Conservation (phyloP, 1,284 basidiomycete species). For the Schizophyllum commune region DNA sequence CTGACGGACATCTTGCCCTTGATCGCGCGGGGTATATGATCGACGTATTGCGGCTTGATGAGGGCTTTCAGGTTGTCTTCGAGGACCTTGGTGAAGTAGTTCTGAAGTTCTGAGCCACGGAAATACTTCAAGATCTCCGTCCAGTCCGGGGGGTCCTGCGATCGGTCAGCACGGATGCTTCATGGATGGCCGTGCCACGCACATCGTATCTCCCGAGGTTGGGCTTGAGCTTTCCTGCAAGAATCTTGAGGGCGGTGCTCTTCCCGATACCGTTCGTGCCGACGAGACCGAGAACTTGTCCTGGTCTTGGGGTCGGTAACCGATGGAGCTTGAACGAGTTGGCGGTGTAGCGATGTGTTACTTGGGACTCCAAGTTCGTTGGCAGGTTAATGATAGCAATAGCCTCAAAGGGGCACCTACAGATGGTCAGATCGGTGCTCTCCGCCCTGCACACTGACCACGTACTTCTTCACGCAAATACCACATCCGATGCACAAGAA, state of each 20-base stretch:
- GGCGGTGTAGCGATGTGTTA: conserved; percentile 94
- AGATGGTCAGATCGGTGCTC: conserved; percentile 4
- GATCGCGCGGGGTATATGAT: conserved; percentile 93
- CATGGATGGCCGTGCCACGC: conserved; percentile 22
- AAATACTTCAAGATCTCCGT: conserved; percentile 96
- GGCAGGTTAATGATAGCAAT: conserved; percentile 97
- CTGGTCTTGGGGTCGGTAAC: conserved; percentile 89
- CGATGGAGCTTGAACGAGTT: conserved; percentile 98
- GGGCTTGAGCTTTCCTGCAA: conserved; percentile 93
- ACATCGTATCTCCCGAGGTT: conserved; percentile 89
- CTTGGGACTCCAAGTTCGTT: conserved; percentile 89
- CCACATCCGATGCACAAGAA: conserved; percentile 95
- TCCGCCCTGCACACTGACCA: conserved; percentile 19
- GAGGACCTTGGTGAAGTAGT: conserved; percentile 98
- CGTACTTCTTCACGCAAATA: conserved; percentile 96
- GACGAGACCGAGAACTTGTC: conserved; percentile 92
- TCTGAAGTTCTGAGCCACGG: conserved; percentile 94
- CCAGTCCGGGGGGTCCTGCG: conserved; percentile 92
- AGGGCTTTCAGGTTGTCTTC: conserved; percentile 97
- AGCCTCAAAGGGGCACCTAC: conserved; percentile 93
- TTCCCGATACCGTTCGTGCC: conserved; percentile 99
- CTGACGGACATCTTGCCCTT: conserved; percentile 83
- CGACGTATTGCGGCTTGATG: conserved; percentile 98
- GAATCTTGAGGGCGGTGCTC: conserved; percentile 91
- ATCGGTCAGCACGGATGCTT: conserved; percentile 8